phyloP scores from a whole-genome alignment of 139 green algal genomes.

The Chlorella ohadii region DNA sequence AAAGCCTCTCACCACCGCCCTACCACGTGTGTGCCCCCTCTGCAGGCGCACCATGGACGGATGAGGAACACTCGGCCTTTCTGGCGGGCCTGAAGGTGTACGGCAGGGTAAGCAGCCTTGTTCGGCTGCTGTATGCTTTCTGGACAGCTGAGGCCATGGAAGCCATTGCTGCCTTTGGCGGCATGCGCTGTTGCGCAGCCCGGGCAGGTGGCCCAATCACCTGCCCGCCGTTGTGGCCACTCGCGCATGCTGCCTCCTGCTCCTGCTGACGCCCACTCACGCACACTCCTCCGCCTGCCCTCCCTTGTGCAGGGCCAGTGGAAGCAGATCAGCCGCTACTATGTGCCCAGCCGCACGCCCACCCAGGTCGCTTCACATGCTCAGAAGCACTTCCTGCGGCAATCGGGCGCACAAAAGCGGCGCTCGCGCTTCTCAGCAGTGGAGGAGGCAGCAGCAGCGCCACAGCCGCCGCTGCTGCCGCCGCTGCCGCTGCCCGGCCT shows the following conservation, averaged over 20 bases:
- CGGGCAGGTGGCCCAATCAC: no score
- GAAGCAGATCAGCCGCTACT: slow-evolving; percentile 79
- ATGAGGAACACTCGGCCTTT: slow-evolving; percentile 86
- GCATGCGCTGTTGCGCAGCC: no score
- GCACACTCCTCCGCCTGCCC: background rate
- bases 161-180: no score
- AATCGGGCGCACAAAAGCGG: slow-evolving; percentile 82
- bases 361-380: slow-evolving; percentile 91
- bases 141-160: no score
- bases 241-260: background rate
- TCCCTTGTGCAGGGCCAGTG: slow-evolving; percentile 76
- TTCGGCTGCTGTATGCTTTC: background rate
- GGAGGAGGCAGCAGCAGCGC: slow-evolving; percentile 38
- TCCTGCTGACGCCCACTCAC: background rate
- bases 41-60: slow-evolving; percentile 76
- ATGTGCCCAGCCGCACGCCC: slow-evolving; percentile 78
- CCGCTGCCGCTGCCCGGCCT: no score
- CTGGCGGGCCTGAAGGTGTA: slow-evolving; percentile 78
- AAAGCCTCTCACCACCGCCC: no score
- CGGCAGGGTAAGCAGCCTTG: slow-evolving; percentile 59
- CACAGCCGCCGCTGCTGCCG: no score
- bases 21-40: background rate
- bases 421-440: slow-evolving; percentile 60
- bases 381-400: slow-evolving; percentile 92
- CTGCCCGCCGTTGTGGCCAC: no score